These are phyloP conservation scores for Citrus maxima DNA, from an alignment of 345 rosid genomes.

Conservation along the genomic window DNA sequence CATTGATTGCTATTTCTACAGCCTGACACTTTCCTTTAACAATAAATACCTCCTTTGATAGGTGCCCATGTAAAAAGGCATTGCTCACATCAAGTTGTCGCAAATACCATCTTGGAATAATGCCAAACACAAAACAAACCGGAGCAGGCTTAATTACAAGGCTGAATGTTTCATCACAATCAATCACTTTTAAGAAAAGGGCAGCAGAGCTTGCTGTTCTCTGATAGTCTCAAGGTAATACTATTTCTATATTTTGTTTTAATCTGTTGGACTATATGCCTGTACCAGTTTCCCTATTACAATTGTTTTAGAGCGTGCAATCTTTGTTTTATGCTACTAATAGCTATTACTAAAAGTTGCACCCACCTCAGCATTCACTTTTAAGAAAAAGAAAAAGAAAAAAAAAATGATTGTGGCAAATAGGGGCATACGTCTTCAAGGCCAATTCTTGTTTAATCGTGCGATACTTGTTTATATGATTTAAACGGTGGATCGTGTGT, in stretches of 20 bases:
- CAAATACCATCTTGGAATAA: not conserved
- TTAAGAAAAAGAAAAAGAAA: not conserved
- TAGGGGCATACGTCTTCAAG: not conserved
- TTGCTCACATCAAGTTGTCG: not conserved
- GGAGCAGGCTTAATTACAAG: not conserved
- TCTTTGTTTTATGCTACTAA: not conserved
- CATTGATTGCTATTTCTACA: too few species aligned
- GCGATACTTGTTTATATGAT: not conserved
- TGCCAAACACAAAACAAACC: not conserved
- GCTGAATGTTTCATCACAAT: too few species aligned
- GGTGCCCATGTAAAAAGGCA: not conserved
- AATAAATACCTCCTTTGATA: not conserved
- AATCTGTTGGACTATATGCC: not conserved
- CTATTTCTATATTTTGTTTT: not conserved
- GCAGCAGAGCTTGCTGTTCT: conserved; percentile 82
- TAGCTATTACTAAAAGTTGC: not conserved
- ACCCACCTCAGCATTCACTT: not conserved
- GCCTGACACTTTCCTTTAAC: too few species aligned
- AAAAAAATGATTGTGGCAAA: not conserved
- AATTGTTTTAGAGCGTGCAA: not conserved
- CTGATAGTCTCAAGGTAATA: conserved; percentile 79
- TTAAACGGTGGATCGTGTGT: not conserved
- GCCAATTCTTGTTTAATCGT: not conserved
- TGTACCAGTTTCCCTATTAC: not conserved
- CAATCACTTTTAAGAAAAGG: too few species aligned